Percentiles rank a stretch among this genome's conserved stretches.
Conservation (phyloP, 2,329 filamentous ascomycete genomes). For the Diaporthe helianthi region DNA sequence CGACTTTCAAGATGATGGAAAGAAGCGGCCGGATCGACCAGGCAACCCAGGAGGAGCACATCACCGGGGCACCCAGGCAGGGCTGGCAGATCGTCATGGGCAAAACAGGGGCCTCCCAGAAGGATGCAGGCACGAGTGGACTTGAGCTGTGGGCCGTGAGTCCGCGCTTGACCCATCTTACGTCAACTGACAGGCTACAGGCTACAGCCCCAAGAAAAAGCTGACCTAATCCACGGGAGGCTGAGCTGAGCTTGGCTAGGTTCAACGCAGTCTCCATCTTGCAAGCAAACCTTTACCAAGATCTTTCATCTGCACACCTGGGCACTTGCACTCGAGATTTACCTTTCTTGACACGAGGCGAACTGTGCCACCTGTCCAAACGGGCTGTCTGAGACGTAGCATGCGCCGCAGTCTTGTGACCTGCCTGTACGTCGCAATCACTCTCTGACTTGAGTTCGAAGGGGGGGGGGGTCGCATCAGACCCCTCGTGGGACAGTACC, state of each 20-base stretch:
- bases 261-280: background rate
- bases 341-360: background rate
- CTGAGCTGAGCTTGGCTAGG: background rate
- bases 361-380: background rate
- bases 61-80: conserved; percentile 1
- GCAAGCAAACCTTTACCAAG: background rate
- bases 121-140: background rate
- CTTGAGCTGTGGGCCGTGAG: conserved; percentile 3
- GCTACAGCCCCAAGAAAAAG: background rate
- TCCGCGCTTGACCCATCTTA: background rate
- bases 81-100: no score
- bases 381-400: background rate
- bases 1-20: background rate
- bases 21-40: background rate
- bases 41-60: background rate
- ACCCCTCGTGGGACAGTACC: background rate
- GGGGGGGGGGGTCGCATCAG: background rate
- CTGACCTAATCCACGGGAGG: conserved; percentile 17
- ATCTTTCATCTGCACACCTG: background rate
- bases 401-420: background rate
- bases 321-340: background rate
- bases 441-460: no score
- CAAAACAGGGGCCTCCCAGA: no score
- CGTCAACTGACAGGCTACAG: no score
- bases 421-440: no score